Base-by-base conservation (phyloP, 1,139 yeast species). In the Kodamaea suecica region DNA sequence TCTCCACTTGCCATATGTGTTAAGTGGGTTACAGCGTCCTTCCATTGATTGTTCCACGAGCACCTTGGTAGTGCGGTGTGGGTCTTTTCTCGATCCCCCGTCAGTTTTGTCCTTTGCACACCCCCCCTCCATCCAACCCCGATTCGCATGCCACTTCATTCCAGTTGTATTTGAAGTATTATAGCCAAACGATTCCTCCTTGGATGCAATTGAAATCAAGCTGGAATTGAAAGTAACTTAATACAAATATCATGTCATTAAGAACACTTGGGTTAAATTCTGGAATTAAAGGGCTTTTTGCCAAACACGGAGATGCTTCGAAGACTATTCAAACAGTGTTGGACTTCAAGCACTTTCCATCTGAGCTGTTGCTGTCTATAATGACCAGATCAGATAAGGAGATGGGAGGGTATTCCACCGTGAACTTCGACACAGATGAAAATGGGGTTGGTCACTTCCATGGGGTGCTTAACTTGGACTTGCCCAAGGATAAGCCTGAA, bases 341-440 rank as follows among this genome's bases (percentile, higher is more conserved):
- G 40, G 78, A 82, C 46, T 84, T 85, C 58, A 66, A 65, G 35
- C 23, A 68, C 63, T 31, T 61, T 52, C 52, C 80, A 58, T 45
- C 57, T 25, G 60, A 55, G 30, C 53, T 64, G 10, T 52, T 79
- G 33, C 60, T 66, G 17, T 64, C 70, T 31, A 61, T 83, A 10
- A 59, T 83, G 42, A 72, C 81, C 2, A 67, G 94, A 38, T 71
- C 83, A 27, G 95, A 85, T 57, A 70, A 75, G 47, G 88, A 83
- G 37, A 64, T 84, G 37, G 92, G 92, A 3, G 95, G 95, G 0
- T 84, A 63, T 56, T 81, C 92, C 17, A 76, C 84, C 1, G 94
- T 73, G 1, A 59, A 75, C 39, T 66, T 85, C 34, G 73, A 68
- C 30, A 50, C 59, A 12, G 60, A 66, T 44, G 52, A 53, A 39